phyloP scores from a whole-genome alignment of 805 yeast species.

The Ogataea salicorniae region DNA sequence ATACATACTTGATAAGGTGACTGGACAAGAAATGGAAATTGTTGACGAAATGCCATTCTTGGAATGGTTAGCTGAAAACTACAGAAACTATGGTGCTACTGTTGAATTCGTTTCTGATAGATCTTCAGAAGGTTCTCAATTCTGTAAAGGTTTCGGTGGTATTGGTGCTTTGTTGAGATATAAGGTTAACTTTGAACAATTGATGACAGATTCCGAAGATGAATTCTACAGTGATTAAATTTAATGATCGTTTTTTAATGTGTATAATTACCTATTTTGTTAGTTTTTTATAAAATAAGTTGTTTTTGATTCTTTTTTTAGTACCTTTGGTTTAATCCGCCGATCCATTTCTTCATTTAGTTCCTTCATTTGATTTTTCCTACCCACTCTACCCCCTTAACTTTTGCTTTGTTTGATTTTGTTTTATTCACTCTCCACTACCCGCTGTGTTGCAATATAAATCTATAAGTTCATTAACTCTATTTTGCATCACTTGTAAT shows the following conservation, averaged over 20 bases:
- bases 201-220: constrained; percentile 83
- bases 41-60: constrained; percentile 78
- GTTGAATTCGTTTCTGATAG: constrained; percentile 95
- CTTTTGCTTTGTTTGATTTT: background rate
- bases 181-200: constrained; percentile 94
- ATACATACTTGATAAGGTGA: constrained; percentile 71
- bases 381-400: background rate
- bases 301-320: background rate
- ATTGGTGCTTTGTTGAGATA: constrained; percentile 95
- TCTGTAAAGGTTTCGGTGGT: constrained; percentile 98
- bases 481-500: no score
- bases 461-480: no score
- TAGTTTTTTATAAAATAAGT: background rate
- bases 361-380: background rate
- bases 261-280: constrained; percentile 2
- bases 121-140: constrained; percentile 98
- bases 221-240: constrained; percentile 58
- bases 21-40: constrained; percentile 90
- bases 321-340: background rate
- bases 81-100: constrained; percentile 89
- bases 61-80: constrained; percentile 98
- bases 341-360: no score
- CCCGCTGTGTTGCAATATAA: background rate
- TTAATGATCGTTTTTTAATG: constrained; percentile 2
- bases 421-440: background rate